Percentiles rank a stretch among this genome's conserved stretches.
Conservation (phyloP, 2,329 filamentous ascomycete genomes). For the Cladosporium sp. region DNA sequence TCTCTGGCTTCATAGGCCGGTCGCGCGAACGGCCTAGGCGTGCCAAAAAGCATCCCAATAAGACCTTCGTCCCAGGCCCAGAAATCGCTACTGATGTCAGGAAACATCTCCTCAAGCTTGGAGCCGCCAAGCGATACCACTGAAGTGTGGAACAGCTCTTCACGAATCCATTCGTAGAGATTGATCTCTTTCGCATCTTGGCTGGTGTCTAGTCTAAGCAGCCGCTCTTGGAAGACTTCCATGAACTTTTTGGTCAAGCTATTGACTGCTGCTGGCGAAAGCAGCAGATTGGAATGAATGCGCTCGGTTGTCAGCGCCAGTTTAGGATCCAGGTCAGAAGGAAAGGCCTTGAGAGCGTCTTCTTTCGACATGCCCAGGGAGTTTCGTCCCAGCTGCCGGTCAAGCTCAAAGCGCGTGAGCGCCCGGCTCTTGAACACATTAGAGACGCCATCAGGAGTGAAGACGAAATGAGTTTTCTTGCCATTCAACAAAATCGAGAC, state of each 20-base stretch:
- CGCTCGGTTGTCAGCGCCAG: constrained; percentile 12
- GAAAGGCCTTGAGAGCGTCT: constrained; percentile 17
- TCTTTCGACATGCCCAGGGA: constrained; percentile 18
- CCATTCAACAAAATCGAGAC: constrained; percentile 20
- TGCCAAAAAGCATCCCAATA: constrained; percentile 20
- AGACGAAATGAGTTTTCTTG: constrained; percentile 18
- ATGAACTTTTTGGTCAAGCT: constrained; percentile 16
- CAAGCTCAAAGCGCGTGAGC: constrained; percentile 17
- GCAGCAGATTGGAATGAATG: constrained; percentile 16
- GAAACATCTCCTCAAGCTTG: constrained; percentile 28
- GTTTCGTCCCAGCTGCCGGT: constrained; percentile 18
- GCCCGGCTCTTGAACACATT: constrained; percentile 16
- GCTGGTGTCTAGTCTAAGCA: neutral
- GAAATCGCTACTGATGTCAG: constrained; percentile 26
- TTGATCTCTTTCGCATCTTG: constrained; percentile 20
- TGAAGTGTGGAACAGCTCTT: constrained; percentile 29
- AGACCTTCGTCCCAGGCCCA: constrained; percentile 19
- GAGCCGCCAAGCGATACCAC: constrained; percentile 28
- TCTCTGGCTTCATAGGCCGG: constrained; percentile 18
- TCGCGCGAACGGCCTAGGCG: constrained; percentile 17
- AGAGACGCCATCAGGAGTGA: constrained; percentile 18
- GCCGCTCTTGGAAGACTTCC: constrained; percentile 11
- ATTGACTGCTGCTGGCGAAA: constrained; percentile 15
- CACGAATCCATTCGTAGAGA: constrained; percentile 28
- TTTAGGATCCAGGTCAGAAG: constrained; percentile 15